Conservation (phyloP, 257 asterid species). For the Capsicum baccatum region DNA sequence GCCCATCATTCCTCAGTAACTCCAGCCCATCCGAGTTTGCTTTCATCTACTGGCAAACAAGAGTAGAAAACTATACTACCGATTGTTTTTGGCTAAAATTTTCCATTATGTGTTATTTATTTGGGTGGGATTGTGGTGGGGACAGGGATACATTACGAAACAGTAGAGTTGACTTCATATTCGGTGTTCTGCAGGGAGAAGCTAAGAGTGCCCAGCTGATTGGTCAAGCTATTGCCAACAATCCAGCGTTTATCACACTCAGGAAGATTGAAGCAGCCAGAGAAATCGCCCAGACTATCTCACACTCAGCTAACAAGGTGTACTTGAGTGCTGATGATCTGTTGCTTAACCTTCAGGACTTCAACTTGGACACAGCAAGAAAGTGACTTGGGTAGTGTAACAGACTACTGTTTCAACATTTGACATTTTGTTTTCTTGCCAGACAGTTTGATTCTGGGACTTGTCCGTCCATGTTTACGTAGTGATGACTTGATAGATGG, state of each 20-base stretch:
- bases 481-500: neutral
- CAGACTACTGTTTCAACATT: neutral
- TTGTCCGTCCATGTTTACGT: neutral
- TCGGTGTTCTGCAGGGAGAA: constrained; percentile 69
- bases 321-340: constrained; percentile 80
- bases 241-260: constrained; percentile 85
- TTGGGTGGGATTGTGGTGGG: neutral
- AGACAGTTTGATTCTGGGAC: neutral
- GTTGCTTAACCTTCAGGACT: constrained; percentile 78
- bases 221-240: constrained; percentile 87
- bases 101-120: neutral
- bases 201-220: constrained; percentile 96
- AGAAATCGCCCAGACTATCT: constrained; percentile 72
- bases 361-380: constrained; percentile 40
- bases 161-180: neutral
- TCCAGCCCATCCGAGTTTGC: neutral
- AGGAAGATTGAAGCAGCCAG: constrained; percentile 92
- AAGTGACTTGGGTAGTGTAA: constrained; percentile 35
- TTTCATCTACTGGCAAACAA: neutral
- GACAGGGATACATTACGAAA: neutral
- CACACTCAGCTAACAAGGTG: constrained; percentile 76
- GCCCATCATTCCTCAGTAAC: neutral
- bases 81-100: neutral
- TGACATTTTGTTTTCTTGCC: neutral
- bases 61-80: neutral